Conservation (phyloP, 495 filamentous ascomycete genomes). For the Massariosphaeria phaeospora region DNA sequence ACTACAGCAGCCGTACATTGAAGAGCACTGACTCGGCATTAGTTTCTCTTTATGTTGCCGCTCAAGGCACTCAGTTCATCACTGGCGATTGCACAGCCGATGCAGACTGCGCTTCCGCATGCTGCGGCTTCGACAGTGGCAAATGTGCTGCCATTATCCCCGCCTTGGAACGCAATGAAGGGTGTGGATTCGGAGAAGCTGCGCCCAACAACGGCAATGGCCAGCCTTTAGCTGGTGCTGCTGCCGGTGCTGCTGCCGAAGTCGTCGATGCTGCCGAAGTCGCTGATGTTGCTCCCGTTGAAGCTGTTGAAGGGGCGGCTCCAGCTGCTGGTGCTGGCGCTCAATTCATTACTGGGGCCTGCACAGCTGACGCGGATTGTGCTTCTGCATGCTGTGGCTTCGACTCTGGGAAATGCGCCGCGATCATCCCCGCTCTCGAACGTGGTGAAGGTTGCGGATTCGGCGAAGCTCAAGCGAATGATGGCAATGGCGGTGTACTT, state of each 20-base stretch:
- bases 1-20: not conserved
- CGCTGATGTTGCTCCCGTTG: no score
- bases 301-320: no score
- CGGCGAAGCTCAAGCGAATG: conserved; percentile 34
- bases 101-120: conserved; percentile 31
- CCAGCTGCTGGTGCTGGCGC: no score
- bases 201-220: conserved; percentile 11
- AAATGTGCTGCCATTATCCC: conserved; percentile 37
- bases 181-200: conserved; percentile 40
- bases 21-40: not conserved
- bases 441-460: conserved; percentile 41
- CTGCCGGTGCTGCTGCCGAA: no score
- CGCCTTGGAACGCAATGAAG: conserved; percentile 39
- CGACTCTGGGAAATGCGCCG: conserved; percentile 36
- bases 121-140: conserved; percentile 34
- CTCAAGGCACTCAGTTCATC: conserved; percentile 35
- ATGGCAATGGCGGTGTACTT: no score
- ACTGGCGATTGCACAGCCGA: conserved; percentile 32
- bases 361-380: conserved; percentile 33
- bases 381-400: conserved; percentile 34
- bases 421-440: conserved; percentile 36
- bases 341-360: conserved; percentile 36
- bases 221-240: not conserved
- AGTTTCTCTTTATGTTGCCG: conserved; percentile 24
- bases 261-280: no score